Conservation (phyloP, 495 filamentous ascomycete species). For the Xylaria flabelliformis region DNA sequence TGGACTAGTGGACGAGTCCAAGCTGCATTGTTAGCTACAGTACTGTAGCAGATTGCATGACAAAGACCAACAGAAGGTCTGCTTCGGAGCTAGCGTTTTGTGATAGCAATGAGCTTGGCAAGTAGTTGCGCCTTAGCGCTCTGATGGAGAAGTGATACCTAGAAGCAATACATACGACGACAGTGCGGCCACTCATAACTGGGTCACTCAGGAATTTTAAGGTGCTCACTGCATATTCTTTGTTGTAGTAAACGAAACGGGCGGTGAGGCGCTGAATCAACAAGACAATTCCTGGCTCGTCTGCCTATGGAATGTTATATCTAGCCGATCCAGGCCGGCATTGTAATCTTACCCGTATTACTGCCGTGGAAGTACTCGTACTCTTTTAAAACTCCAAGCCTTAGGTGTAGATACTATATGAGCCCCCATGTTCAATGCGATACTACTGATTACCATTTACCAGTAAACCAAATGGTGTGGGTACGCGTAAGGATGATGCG, state of each 20-base stretch:
- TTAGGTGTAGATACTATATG: background rate
- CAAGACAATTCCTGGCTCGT: background rate
- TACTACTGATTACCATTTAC: constrained; percentile 2
- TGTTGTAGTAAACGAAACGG: constrained; percentile 25
- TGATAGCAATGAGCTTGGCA: background rate
- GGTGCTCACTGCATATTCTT: constrained; percentile 43
- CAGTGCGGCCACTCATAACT: background rate
- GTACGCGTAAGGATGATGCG: background rate
- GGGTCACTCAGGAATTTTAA: constrained; percentile 26
- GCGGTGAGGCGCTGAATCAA: constrained; percentile 8
- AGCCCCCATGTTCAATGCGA: background rate
- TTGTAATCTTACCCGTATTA: constrained; percentile 1
- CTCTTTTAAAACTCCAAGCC: background rate
- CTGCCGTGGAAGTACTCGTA: background rate
- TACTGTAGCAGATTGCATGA: background rate
- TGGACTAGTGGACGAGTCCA: background rate
- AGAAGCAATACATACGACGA: background rate
- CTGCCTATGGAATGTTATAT: background rate
- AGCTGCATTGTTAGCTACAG: background rate
- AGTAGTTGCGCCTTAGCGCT: constrained; percentile 3
- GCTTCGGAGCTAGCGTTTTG: background rate
- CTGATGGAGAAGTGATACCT: background rate
- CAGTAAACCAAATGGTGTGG: constrained; percentile 12
- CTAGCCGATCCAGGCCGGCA: background rate
- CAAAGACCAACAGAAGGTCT: background rate